These are phyloP conservation scores for Tetracladium setigerum DNA, from an alignment of 495 filamentous ascomycete genomes.

Conservation along the genomic window DNA sequence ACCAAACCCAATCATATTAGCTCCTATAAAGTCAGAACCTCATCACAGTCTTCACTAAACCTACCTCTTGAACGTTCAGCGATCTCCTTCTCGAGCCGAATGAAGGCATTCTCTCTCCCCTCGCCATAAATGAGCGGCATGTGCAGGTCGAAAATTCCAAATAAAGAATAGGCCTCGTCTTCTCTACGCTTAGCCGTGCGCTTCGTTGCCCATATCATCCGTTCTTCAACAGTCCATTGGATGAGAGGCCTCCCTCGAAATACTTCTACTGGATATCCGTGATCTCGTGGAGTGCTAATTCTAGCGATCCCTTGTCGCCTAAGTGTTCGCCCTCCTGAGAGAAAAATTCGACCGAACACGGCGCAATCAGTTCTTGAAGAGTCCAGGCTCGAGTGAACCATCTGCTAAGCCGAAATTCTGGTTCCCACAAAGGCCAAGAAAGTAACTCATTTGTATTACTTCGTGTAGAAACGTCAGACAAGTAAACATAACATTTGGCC, in stretches of 20 bases:
- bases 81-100: constrained; percentile 23
- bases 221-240: constrained; percentile 10
- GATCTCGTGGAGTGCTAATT: constrained; percentile 1
- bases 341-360: constrained; percentile 8
- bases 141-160: constrained; percentile 21
- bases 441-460: background rate
- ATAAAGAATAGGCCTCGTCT: constrained; percentile 22
- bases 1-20: constrained; percentile 2
- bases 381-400: constrained; percentile 30
- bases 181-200: constrained; percentile 18
- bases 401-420: constrained; percentile 7
- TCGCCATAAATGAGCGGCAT: constrained; percentile 28
- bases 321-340: constrained; percentile 3
- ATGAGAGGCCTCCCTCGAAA: constrained; percentile 3
- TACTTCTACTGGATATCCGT: constrained; percentile 6
- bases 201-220: constrained; percentile 21
- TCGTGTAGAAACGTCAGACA: constrained; percentile 6
- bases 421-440: constrained; percentile 3
- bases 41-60: background rate
- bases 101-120: constrained; percentile 20
- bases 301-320: constrained; percentile 7
- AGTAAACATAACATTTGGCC: constrained; percentile 11
- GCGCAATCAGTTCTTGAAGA: constrained; percentile 17
- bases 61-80: constrained; percentile 2
- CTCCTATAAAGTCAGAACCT: constrained; percentile 2